phyloP scores from a whole-genome alignment of 1,284 basidiomycete species.

The Ustilago tritici region DNA sequence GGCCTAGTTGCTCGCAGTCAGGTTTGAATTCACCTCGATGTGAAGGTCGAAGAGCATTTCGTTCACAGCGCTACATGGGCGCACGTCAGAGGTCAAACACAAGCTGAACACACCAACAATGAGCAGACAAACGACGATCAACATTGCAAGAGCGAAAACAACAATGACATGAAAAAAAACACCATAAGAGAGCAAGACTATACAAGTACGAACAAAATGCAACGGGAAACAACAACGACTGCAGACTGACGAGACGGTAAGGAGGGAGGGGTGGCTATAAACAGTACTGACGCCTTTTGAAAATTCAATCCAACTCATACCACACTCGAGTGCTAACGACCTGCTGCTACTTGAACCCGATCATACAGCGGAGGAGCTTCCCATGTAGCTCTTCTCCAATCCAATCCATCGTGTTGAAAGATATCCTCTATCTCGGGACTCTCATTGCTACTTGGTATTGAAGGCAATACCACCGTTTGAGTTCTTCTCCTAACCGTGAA shows the following conservation, averaged over 20 bases:
- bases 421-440: conserved; percentile 47
- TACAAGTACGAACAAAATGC: conserved; percentile 6
- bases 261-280: neutral
- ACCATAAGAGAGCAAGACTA: neutral
- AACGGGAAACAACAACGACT: neutral
- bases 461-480: conserved; percentile 18
- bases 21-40: neutral
- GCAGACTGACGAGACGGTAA: neutral
- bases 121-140: neutral
- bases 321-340: neutral
- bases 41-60: neutral
- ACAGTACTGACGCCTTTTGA: neutral
- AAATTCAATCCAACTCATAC: neutral
- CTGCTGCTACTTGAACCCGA: conserved; percentile 1
- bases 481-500: conserved; percentile 38
- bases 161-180: neutral
- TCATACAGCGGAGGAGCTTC: conserved; percentile 50
- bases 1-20: too few species aligned
- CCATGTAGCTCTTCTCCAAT: conserved; percentile 51
- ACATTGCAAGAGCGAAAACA: neutral
- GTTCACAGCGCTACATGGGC: neutral
- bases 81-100: neutral
- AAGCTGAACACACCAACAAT: neutral
- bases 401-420: conserved; percentile 48
- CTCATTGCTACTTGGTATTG: conserved; percentile 29